Percentiles rank a stretch among this genome's conserved stretches.
Evolutionary conservation across 768 basidiomycete species (phyloP).

Genomic region (Hydnomerulius pinastri): DNA sequence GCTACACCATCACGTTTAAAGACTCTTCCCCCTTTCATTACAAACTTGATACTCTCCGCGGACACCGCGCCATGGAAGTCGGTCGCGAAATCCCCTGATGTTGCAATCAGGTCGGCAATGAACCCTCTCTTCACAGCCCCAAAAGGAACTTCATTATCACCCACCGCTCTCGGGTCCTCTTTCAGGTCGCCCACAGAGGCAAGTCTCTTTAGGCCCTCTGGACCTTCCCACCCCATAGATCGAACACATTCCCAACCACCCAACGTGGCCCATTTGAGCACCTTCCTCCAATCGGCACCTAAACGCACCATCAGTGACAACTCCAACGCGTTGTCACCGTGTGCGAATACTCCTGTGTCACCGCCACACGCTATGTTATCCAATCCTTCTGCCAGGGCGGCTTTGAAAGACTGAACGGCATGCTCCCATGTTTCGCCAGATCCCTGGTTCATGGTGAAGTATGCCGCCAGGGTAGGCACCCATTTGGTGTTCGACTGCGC

Average conservation of each 20-base stretch:
- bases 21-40: constrained; percentile 59
- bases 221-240: constrained; percentile 47
- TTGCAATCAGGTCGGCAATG: constrained; percentile 51
- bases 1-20: constrained; percentile 41
- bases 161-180: constrained; percentile 30
- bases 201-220: constrained; percentile 26
- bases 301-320: constrained; percentile 59
- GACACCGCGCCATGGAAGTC: constrained; percentile 49
- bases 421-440: constrained; percentile 38
- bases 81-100: constrained; percentile 34
- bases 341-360: constrained; percentile 64
- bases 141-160: constrained; percentile 57
- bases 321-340: constrained; percentile 62
- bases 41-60: constrained; percentile 48
- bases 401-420: constrained; percentile 42
- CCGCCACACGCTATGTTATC: constrained; percentile 61
- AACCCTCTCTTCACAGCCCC: constrained; percentile 56
- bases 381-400: constrained; percentile 43
- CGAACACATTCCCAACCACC: constrained; percentile 60
- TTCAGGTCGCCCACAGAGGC: constrained; percentile 23
- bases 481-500: constrained; percentile 40
- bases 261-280: constrained; percentile 60
- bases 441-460: constrained; percentile 35
- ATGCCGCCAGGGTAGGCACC: constrained; percentile 61
- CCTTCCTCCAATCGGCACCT: constrained; percentile 52